Evolutionary conservation across 192 early-diverging fungal species (phyloP).

Genomic region (Phycomyces blakesleeanus): DNA sequence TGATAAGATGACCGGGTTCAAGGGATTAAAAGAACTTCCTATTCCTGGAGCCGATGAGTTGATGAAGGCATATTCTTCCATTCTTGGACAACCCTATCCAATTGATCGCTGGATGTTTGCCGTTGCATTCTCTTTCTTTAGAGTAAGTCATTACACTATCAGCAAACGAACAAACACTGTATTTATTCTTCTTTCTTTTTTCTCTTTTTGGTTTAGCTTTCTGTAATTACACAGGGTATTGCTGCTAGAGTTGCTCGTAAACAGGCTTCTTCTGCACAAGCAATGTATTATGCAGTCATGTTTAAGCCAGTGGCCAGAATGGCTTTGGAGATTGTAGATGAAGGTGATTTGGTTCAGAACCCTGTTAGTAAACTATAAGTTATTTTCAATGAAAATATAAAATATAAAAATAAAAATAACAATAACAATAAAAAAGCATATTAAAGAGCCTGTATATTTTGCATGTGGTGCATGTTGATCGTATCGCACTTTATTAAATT

Average conservation of each 20-base stretch:
- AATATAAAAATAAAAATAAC: not conserved
- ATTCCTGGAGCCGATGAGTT: conserved; percentile 68
- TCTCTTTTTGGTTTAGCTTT: conserved; percentile 61
- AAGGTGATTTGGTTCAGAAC: conserved; percentile 32
- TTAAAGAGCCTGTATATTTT: too few relatives aligned
- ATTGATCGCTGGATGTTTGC: conserved; percentile 79
- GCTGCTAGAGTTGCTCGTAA: conserved; percentile 81
- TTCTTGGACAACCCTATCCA: conserved; percentile 61
- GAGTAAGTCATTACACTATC: conserved; percentile 49
- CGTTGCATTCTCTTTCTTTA: conserved; percentile 84
- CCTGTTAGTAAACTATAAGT: conserved; percentile 29
- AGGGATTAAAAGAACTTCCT: conserved; percentile 36
- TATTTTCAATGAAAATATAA: not conserved
- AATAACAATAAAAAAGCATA: not conserved
- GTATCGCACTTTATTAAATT: too few relatives aligned
- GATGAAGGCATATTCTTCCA: conserved; percentile 67
- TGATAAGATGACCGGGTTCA: conserved; percentile 38
- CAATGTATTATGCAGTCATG: conserved; percentile 36
- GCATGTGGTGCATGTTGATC: too few relatives aligned
- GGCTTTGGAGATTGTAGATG: conserved; percentile 60
- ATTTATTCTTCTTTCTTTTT: not conserved
- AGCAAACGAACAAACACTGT: too few relatives aligned
- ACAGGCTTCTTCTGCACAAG: conserved; percentile 78
- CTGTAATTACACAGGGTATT: conserved; percentile 86
- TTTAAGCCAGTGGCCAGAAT: conserved; percentile 49